Base-by-base conservation (phyloP, 2,329 filamentous ascomycete species). In the Aspergillus alliaceus region DNA sequence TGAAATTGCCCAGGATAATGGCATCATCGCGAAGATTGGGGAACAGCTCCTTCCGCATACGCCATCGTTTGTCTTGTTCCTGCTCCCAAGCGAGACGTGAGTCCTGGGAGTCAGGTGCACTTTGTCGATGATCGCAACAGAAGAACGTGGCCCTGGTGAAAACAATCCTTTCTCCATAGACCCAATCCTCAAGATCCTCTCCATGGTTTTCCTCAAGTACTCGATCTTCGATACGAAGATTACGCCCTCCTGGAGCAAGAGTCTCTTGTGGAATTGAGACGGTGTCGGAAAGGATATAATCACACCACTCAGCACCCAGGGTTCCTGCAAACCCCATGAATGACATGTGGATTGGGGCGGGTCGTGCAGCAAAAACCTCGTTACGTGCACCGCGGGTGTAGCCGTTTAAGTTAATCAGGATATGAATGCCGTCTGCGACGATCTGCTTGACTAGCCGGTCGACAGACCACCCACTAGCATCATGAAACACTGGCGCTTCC, bases 311-410 rank as follows among this genome's bases (percentile, higher is more conserved):
- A 2, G 95, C 95, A 6, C 95, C 95, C 1, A 99, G 79, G 0
- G 93, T 97, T 9, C 95, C 95, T 0, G 95, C 95, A 71, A 99
- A 99, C 0, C 95, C 95, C 95, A 99, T 99, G 69, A 99, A 99
- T 0, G 95, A 96, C 95, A 99, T 99, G 64, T 99, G 95, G 42
- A 99, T 91, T 0, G 95, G 95, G 2, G 93, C 92, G 15, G 95
- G 91, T 25, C 96, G 86, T 22, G 95, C 95, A 22, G 95, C 95
- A 72, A 99, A 99, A 4, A 99, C 89, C 71, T 99, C 95, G 66
- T 99, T 99, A 24, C 93, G 86, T n/a, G 95, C 95, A 29, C 95
- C 95, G 53, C 95, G 85, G 0, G 95, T 99, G 73, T 99, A 99
- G 11, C 95, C 95, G 67, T 99, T 99, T n/a, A 99, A 82, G 63